Evolutionary conservation across 1,284 basidiomycete genomes (phyloP).

Genomic region (Malassezia yamatoensis): DNA sequence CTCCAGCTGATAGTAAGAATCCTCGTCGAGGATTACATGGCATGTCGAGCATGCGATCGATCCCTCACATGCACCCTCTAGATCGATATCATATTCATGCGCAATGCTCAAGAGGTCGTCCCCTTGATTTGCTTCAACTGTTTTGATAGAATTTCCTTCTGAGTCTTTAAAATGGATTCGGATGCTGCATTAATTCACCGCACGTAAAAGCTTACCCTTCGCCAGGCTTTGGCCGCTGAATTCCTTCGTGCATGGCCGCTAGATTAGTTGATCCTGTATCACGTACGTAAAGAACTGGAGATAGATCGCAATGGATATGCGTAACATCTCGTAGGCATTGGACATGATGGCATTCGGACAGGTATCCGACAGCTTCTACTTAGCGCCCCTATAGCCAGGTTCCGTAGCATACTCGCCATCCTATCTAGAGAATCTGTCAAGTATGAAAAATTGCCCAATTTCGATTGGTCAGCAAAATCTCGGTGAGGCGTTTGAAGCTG

Average conservation of each 20-base stretch:
- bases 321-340: too few species aligned
- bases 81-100: conserved; percentile 89
- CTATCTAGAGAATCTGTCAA: not conserved
- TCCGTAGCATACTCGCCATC: not conserved
- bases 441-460: not conserved
- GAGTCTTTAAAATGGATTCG: conserved; percentile 81
- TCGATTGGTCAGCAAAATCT: not conserved
- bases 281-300: too few species aligned
- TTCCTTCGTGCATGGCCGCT: conserved; percentile 50
- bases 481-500: too few species aligned
- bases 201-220: conserved; percentile 48
- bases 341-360: too few species aligned
- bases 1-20: conserved; percentile 71
- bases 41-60: conserved; percentile 96
- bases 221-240: conserved; percentile 56
- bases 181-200: conserved; percentile 54
- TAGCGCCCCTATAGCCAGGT: too few species aligned
- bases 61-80: conserved; percentile 90
- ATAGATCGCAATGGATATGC: too few species aligned
- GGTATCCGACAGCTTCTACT: too few species aligned
- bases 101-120: conserved; percentile 84
- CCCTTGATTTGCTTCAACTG: conserved; percentile 82
- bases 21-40: conserved; percentile 76
- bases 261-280: not conserved
- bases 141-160: conserved; percentile 71